Evolutionary conservation across 306 rosid genomes (phyloP), one percentile per base, ranked within the genome.

Genomic region (Cicer pinnatifidum): DNA sequence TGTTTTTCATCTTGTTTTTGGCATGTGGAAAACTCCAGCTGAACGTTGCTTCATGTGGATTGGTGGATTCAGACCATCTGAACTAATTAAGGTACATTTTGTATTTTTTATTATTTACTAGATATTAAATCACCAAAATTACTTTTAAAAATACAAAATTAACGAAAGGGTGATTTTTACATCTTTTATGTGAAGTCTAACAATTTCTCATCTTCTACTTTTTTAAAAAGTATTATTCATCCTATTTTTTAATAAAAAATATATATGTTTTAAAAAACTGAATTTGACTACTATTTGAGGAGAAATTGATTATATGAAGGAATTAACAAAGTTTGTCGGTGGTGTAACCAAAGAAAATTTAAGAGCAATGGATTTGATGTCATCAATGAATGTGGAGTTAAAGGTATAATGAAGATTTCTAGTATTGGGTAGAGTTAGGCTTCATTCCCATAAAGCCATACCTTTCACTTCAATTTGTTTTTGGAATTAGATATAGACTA

Each of bases 11-110:
- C 78, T 94, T 20, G 83, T 94, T 44, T 91, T 91, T 46, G 98
- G 98, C 77, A 83, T 81, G 87, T 94, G 98, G 98, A 89, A 85
- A 70, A 89, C 96, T 33, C 98, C 98, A 13, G 90, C 97, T 8
- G 98, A 94, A 69, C 88, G 97, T 4, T 94, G 95, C 75, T 91
- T 91, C 84, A 84, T 94, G 95, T 94, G 98, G 98, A 91, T 94
- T 23, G 98, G 98, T 38, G 98, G 92, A 8, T 89, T 86, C 75
- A 83, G 95, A 69, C 97, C 98, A 11, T 94, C 98, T 52, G 92
- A 91, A 69, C 85, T 94, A 89, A 89, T 94, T 75, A 94, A 94
- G 97, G 98, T 93, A 45, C 6, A 60, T 17, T 60, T 17, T 17
- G 3, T 23, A 23, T 23, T 2, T 23, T 23, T 23, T 23, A 23